Evolutionary conservation across 805 yeast species (phyloP).

Genomic region (Debaryomyces maramus): DNA sequence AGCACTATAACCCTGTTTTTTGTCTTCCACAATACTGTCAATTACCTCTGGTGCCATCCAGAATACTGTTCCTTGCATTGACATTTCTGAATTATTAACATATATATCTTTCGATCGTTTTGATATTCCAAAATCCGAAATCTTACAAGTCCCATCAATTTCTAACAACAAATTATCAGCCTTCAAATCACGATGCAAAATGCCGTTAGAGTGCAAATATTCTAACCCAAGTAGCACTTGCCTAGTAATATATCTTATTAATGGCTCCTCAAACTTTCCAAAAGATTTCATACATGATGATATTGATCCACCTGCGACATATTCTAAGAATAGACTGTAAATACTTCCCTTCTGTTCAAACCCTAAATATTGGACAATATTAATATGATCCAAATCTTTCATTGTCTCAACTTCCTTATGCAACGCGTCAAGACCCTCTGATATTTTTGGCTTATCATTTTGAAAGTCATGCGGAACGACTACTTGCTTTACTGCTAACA

Average conservation of each 20-base stretch:
- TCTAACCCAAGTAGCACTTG: slow-evolving; percentile 84
- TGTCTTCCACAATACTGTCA: slow-evolving; percentile 70
- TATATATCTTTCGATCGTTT: slow-evolving; percentile 76
- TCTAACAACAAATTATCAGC: slow-evolving; percentile 91
- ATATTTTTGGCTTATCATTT: slow-evolving; percentile 36
- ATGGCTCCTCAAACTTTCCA: slow-evolving; percentile 80
- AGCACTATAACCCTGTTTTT: slow-evolving; percentile 91
- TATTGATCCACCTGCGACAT: slow-evolving; percentile 97
- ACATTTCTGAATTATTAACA: slow-evolving; percentile 90
- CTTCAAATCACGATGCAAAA: slow-evolving; percentile 89
- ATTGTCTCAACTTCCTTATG: slow-evolving; percentile 89
- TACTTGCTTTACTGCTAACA: slow-evolving; percentile 98
- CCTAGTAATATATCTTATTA: slow-evolving; percentile 68
- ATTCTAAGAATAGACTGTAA: slow-evolving; percentile 87
- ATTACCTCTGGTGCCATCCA: slow-evolving; percentile 99
- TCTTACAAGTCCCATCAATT: slow-evolving; percentile 90
- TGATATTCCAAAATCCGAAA: slow-evolving; percentile 95
- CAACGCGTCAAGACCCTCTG: slow-evolving; percentile 75
- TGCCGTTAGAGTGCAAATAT: slow-evolving; percentile 85
- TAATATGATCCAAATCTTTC: slow-evolving; percentile 90
- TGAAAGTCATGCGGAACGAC: slow-evolving; percentile 48
- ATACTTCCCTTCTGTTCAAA: slow-evolving; percentile 75
- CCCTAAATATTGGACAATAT: slow-evolving; percentile 94
- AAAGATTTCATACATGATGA: slow-evolving; percentile 79
- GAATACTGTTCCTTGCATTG: slow-evolving; percentile 97